phyloP scores from a whole-genome alignment of 1,139 yeast genomes.

The Hyphopichia burtonii region DNA sequence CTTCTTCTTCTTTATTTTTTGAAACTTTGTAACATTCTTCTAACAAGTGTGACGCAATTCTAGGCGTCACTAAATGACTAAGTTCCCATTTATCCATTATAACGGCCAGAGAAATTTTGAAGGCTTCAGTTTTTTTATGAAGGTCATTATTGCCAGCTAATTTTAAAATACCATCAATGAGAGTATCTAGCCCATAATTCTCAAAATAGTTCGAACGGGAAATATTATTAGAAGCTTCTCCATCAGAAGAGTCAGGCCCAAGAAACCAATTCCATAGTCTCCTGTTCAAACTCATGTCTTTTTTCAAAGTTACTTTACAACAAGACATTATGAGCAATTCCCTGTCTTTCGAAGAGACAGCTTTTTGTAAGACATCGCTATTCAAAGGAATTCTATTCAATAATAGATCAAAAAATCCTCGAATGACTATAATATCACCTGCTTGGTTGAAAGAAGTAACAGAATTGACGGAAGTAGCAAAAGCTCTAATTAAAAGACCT shows the following conservation, averaged over 20 bases:
- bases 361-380: constrained; percentile 52
- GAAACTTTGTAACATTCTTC: constrained; percentile 11
- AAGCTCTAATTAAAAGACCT: constrained; percentile 72
- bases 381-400: constrained; percentile 65
- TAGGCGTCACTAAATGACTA: constrained; percentile 69
- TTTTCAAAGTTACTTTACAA: constrained; percentile 65
- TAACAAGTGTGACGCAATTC: constrained; percentile 64
- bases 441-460: constrained; percentile 40
- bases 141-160: constrained; percentile 36
- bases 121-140: constrained; percentile 46
- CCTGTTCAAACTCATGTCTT: constrained; percentile 92
- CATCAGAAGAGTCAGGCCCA: constrained; percentile 58
- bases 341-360: constrained; percentile 53
- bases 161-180: constrained; percentile 53
- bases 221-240: constrained; percentile 7
- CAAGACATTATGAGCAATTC: constrained; percentile 62
- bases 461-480: constrained; percentile 63
- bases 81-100: constrained; percentile 94
- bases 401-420: constrained; percentile 86
- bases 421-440: constrained; percentile 65
- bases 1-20: constrained; percentile 9
- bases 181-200: constrained; percentile 48
- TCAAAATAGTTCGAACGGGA: constrained; percentile 57
- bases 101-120: constrained; percentile 60
- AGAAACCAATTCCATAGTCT: constrained; percentile 90